phyloP scores from a whole-genome alignment of 495 filamentous ascomycete genomes.

The Neurospora sp. region DNA sequence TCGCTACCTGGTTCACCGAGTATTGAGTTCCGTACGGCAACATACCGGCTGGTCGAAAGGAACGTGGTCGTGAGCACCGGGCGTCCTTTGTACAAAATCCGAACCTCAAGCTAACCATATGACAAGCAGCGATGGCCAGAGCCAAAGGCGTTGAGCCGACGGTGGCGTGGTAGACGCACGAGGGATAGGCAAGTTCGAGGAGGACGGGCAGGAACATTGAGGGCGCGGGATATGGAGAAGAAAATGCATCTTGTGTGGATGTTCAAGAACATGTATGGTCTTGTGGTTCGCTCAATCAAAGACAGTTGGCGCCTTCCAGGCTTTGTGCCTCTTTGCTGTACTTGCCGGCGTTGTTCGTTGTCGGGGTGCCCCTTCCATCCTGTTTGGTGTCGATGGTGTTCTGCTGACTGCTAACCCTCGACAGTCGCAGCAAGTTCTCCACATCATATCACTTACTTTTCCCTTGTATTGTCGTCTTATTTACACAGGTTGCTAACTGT shows the following conservation, averaged over 20 bases:
- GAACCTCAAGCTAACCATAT: not conserved
- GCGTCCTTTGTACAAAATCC: not conserved
- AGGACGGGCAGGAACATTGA: not conserved
- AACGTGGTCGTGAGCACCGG: not conserved
- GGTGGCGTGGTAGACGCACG: not conserved
- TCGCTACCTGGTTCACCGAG: conserved; percentile 27
- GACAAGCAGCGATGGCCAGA: not conserved
- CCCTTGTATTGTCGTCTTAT: not conserved
- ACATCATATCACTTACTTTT: not conserved
- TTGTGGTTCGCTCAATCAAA: not conserved
- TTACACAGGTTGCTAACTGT: not conserved
- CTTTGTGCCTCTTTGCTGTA: not conserved
- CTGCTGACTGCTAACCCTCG: not conserved
- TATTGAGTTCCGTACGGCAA: not conserved
- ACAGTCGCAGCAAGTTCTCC: not conserved
- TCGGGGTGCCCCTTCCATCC: not conserved
- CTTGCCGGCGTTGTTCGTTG: not conserved
- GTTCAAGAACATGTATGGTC: not conserved
- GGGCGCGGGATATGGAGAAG: not conserved
- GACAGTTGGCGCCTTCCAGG: not conserved
- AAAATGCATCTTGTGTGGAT: not conserved
- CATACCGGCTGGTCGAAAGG: not conserved
- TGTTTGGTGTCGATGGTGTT: not conserved
- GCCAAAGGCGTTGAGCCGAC: not conserved
- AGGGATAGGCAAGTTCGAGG: not conserved